Conservation (phyloP, 116 monocot genomes). For the Cymodocea nodosa region DNA sequence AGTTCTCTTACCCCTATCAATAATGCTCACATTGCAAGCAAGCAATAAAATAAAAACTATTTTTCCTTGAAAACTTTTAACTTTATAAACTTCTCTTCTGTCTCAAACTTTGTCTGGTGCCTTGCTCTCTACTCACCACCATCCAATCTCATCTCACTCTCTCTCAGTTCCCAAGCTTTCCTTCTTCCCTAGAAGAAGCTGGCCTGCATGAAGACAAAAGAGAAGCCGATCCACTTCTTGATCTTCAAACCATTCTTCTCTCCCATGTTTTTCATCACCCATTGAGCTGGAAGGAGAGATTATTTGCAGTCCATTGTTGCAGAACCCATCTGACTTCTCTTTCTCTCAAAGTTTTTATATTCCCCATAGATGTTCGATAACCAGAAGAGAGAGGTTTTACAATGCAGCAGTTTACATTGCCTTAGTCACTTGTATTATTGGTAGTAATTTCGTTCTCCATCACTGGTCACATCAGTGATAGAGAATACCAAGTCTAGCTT, state of each 20-base stretch:
- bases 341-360: not conserved
- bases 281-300: not conserved
- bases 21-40: too few species aligned
- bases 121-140: constrained; percentile 10
- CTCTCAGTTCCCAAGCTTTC: not conserved
- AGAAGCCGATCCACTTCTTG: not conserved
- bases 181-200: not conserved
- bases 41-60: not conserved
- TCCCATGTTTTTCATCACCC: not conserved
- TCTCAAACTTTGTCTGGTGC: not conserved
- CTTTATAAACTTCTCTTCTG: too few species aligned
- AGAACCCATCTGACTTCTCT: not conserved
- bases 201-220: not conserved
- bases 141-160: constrained; percentile 15
- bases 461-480: not conserved
- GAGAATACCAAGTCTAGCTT: too few species aligned
- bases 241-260: not conserved
- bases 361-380: not conserved
- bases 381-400: not conserved
- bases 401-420: not conserved
- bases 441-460: not conserved
- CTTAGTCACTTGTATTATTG: not conserved
- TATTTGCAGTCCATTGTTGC: not conserved
- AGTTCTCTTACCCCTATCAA: too few species aligned
- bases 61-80: too few species aligned